Percentiles rank a stretch among this genome's conserved stretches.
These are phyloP conservation scores for Coemansia sp. DNA, from an alignment of 192 early-diverging fungal species.

Conservation along the genomic window DNA sequence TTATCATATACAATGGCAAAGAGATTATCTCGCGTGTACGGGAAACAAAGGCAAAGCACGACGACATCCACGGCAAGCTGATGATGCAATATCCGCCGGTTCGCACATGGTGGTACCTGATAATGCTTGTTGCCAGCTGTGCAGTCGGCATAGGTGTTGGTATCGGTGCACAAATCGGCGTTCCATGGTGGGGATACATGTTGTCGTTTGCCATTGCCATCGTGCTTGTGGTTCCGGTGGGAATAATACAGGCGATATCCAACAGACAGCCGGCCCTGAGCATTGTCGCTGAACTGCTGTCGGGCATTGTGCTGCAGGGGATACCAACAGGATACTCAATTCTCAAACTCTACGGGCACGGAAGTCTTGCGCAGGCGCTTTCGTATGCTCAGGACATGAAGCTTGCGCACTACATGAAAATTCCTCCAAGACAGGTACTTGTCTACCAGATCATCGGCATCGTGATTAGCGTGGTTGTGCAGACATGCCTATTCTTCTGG, in stretches of 20 bases:
- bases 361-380: slow-evolving; percentile 72
- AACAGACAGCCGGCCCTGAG: slow-evolving; percentile 76
- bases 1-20: slow-evolving; percentile 67
- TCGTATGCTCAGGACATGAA: slow-evolving; percentile 72
- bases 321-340: slow-evolving; percentile 77
- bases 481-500: slow-evolving; percentile 66
- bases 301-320: slow-evolving; percentile 77
- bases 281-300: slow-evolving; percentile 82
- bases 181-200: slow-evolving; percentile 81
- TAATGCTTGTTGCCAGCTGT: slow-evolving; percentile 57
- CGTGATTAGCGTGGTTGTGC: slow-evolving; percentile 65
- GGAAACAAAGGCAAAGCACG: slow-evolving; percentile 59
- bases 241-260: slow-evolving; percentile 80
- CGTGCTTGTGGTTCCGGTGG: slow-evolving; percentile 76
- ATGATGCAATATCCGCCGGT: slow-evolving; percentile 75
- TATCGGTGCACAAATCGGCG: slow-evolving; percentile 64
- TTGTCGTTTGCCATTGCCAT: slow-evolving; percentile 64
- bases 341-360: slow-evolving; percentile 85
- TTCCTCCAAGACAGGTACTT: slow-evolving; percentile 81
- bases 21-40: slow-evolving; percentile 67
- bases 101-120: slow-evolving; percentile 75
- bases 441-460: slow-evolving; percentile 73
- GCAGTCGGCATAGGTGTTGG: slow-evolving; percentile 57
- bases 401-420: slow-evolving; percentile 81
- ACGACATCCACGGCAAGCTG: slow-evolving; percentile 74